Conservation (phyloP, 805 yeast species). For the Cyberlindnera galapagoensis region DNA sequence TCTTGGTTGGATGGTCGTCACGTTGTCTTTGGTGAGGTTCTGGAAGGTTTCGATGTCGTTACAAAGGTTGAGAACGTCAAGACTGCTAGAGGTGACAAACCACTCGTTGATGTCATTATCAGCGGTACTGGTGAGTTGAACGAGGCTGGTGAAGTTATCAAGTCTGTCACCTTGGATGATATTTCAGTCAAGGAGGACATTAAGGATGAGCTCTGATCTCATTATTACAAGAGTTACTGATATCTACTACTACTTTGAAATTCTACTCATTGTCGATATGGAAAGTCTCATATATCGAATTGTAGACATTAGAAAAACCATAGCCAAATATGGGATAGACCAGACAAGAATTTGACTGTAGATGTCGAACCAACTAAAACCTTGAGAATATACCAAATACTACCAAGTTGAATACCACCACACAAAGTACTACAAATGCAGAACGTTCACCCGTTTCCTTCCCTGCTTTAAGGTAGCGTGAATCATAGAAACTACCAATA, state of each 20-base stretch:
- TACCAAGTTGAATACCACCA: too few relatives aligned
- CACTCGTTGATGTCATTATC: constrained; percentile 58
- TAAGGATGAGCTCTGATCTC: constrained; percentile 31
- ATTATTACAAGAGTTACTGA: neutral
- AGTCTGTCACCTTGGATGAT: constrained; percentile 17
- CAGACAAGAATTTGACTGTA: too few relatives aligned
- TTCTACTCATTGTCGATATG: neutral
- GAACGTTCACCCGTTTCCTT: too few relatives aligned
- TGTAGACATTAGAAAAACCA: too few relatives aligned
- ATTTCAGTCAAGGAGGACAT: constrained; percentile 8
- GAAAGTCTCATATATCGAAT: neutral
- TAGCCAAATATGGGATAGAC: too few relatives aligned
- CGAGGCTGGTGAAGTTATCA: constrained; percentile 25
- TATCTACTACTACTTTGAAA: neutral
- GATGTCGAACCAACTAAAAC: too few relatives aligned
- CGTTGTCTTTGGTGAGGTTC: constrained; percentile 94
- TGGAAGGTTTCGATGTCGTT: constrained; percentile 83
- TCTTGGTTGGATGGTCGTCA: constrained; percentile 88
- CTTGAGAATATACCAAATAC: too few relatives aligned
- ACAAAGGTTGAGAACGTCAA: constrained; percentile 64
- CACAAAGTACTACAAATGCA: too few relatives aligned
- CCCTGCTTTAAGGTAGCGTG: too few relatives aligned
- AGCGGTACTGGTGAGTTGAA: constrained; percentile 64
- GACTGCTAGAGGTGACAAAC: constrained; percentile 68
- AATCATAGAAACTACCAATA: too few relatives aligned